phyloP scores from a whole-genome alignment of 2,329 filamentous ascomycete genomes.

The Verticillium dahliae region DNA sequence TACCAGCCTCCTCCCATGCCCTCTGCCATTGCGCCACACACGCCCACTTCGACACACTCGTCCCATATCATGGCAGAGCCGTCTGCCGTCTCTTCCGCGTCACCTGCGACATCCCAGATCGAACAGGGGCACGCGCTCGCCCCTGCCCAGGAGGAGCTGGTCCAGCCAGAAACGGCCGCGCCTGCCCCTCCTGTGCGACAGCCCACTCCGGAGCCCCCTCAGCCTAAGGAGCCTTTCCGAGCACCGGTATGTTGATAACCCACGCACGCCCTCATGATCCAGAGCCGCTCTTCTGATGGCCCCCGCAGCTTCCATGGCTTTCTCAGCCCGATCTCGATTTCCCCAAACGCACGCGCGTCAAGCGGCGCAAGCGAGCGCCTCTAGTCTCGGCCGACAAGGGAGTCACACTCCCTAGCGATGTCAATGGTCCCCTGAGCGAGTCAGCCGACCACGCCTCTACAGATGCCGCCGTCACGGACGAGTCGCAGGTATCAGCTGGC shows the following conservation, averaged over 20 bases:
- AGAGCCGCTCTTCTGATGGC: neutral
- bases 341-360: constrained; percentile 22
- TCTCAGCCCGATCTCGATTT: constrained; percentile 46
- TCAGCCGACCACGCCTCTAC: constrained; percentile 11
- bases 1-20: constrained; percentile 46
- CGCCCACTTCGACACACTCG: constrained; percentile 47
- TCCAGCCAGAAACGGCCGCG: neutral
- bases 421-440: constrained; percentile 22
- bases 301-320: constrained; percentile 48
- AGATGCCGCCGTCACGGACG: constrained; percentile 12
- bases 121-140: neutral
- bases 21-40: constrained; percentile 37
- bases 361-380: constrained; percentile 29
- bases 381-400: constrained; percentile 26
- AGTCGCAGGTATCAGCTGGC: neutral
- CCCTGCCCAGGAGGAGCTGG: neutral
- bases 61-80: constrained; percentile 18
- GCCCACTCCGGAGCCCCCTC: neutral
- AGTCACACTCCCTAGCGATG: constrained; percentile 35
- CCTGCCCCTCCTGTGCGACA: neutral
- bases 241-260: constrained; percentile 40
- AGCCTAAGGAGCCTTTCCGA: constrained; percentile 29
- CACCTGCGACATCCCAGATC: neutral
- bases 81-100: neutral
- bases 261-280: neutral